phyloP scores from a whole-genome alignment of 139 green algal species.

The Chlorella sp. region DNA sequence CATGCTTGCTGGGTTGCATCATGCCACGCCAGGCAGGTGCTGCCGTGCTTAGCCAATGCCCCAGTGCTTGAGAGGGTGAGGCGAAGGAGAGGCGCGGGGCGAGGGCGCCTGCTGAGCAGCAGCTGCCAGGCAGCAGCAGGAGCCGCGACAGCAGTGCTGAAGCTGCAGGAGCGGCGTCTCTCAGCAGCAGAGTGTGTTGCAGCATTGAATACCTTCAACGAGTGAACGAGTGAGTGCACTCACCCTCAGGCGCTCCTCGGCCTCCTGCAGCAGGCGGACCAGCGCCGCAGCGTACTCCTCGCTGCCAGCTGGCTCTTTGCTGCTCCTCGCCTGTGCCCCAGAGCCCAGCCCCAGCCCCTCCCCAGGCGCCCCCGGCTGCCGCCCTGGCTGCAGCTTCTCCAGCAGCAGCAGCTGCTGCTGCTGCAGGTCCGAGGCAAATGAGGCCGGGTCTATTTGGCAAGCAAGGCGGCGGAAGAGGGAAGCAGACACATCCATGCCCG shows the following conservation, averaged over 20 bases:
- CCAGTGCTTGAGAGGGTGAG: too few relatives aligned
- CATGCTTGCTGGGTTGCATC: too few relatives aligned
- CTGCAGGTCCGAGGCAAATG: neutral
- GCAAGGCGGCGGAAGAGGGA: neutral
- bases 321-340: neutral
- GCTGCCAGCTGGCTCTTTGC: too few relatives aligned
- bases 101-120: too few relatives aligned
- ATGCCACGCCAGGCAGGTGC: too few relatives aligned
- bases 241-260: neutral
- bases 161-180: too few relatives aligned
- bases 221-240: neutral
- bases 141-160: too few relatives aligned
- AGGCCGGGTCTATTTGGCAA: neutral
- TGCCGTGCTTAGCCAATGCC: too few relatives aligned
- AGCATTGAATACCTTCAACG: too few relatives aligned
- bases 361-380: neutral
- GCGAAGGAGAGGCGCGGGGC: too few relatives aligned
- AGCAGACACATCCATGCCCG: neutral
- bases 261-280: neutral
- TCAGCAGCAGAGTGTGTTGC: too few relatives aligned
- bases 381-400: neutral
- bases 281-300: neutral
- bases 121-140: too few relatives aligned
- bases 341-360: neutral
- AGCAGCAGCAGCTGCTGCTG: neutral